Conservation (phyloP, 176 grass and related monocot species). For the Oryza coarctata region DNA sequence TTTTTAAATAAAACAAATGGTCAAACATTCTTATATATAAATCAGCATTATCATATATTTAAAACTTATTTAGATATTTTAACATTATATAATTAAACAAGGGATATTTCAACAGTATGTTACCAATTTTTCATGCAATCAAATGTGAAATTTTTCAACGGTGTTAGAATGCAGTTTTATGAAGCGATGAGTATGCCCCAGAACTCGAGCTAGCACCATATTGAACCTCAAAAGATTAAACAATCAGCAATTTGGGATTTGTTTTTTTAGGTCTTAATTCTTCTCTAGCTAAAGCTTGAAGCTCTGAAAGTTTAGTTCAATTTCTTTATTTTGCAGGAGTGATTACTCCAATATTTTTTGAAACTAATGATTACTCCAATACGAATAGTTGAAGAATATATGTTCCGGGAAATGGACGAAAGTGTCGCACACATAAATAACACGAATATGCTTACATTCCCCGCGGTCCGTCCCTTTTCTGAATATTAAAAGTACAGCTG, state of each 20-base stretch:
- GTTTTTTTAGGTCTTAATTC: background rate
- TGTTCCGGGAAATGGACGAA: background rate
- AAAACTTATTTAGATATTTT: too few relatives aligned
- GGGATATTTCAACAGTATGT: too few relatives aligned
- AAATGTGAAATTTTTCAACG: background rate
- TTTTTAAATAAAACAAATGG: too few relatives aligned
- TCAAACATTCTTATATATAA: too few relatives aligned
- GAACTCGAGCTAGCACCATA: background rate
- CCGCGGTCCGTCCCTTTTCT: background rate
- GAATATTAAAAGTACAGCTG: background rate
- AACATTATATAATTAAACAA: too few relatives aligned
- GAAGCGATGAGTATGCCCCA: background rate
- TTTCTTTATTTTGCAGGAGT: background rate
- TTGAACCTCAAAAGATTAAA: slow-evolving; percentile 1
- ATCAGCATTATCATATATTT: too few relatives aligned
- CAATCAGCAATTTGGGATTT: background rate
- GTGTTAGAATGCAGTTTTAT: background rate
- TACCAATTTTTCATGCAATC: too few relatives aligned
- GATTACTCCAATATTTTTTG: background rate
- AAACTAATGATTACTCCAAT: background rate
- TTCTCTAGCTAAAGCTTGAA: background rate
- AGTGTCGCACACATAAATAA: background rate
- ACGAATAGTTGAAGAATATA: background rate
- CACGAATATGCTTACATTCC: background rate
- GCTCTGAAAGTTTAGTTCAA: background rate